Percentiles rank a stretch among this genome's conserved stretches.
These are phyloP conservation scores for Micromonas pusilla DNA, from an alignment of 139 green algal species.

Conservation along the genomic window DNA sequence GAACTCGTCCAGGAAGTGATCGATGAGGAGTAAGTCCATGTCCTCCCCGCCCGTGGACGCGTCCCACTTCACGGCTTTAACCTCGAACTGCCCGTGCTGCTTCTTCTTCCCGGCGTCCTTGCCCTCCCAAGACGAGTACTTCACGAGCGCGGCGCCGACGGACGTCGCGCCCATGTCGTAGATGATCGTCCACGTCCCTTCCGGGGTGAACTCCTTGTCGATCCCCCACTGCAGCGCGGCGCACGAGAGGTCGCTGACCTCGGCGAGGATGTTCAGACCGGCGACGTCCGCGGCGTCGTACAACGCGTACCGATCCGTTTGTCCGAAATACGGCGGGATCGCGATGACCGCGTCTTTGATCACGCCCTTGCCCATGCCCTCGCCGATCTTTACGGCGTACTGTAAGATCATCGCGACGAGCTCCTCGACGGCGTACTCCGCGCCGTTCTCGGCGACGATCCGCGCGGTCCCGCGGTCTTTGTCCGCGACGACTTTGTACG, in stretches of 20 bases:
- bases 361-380: slow-evolving; percentile 54
- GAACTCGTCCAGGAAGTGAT: slow-evolving; percentile 87
- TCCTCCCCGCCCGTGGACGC: slow-evolving; percentile 62
- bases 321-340: slow-evolving; percentile 80
- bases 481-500: slow-evolving; percentile 55
- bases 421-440: slow-evolving; percentile 69
- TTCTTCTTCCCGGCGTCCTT: slow-evolving; percentile 63
- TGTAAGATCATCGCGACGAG: slow-evolving; percentile 78
- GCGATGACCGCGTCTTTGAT: slow-evolving; percentile 77
- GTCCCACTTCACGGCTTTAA: slow-evolving; percentile 83
- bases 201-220: slow-evolving; percentile 79
- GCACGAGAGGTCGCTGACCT: slow-evolving; percentile 80
- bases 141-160: slow-evolving; percentile 68
- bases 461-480: slow-evolving; percentile 2
- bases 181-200: slow-evolving; percentile 72
- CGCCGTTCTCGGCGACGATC: slow-evolving; percentile 32
- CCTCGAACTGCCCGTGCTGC: slow-evolving; percentile 77
- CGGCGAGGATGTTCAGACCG: slow-evolving; percentile 62
- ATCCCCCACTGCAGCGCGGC: slow-evolving; percentile 96
- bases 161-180: slow-evolving; percentile 84
- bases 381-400: slow-evolving; percentile 72
- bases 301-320: slow-evolving; percentile 69
- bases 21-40: slow-evolving; percentile 73
- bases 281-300: slow-evolving; percentile 56
- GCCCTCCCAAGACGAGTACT: slow-evolving; percentile 68